These are phyloP conservation scores for Sarcomyxa edulis DNA, from an alignment of 768 basidiomycete genomes.

Conservation along the genomic window DNA sequence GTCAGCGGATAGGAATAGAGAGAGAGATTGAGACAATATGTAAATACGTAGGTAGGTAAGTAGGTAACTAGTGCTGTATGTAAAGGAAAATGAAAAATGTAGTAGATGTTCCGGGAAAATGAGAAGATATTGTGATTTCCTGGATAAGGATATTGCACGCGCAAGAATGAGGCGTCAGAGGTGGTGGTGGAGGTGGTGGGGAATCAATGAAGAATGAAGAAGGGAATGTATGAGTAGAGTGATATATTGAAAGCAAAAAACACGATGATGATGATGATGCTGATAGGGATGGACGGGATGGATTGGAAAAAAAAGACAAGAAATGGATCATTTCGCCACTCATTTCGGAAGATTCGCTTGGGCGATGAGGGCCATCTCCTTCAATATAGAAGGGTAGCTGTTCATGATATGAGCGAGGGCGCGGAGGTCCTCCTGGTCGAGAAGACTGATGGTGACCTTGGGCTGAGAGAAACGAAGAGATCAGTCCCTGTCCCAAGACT, in stretches of 20 bases:
- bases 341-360: conserved; percentile 12
- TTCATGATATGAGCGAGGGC: conserved; percentile 84
- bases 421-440: conserved; percentile 83
- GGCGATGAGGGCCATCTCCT: conserved; percentile 58
- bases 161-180: no score
- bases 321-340: conserved; percentile 15
- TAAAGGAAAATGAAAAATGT: no score
- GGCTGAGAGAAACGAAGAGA: conserved; percentile 37
- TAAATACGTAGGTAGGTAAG: no score
- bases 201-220: no score
- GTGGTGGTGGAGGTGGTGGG: no score
- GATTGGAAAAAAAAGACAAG: not conserved
- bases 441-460: conserved; percentile 76
- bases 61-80: no score
- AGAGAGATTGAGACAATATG: no score
- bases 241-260: conserved; percentile 5
- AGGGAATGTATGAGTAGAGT: no score
- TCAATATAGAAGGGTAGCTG: conserved; percentile 76
- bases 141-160: no score
- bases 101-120: no score
- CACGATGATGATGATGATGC: conserved; percentile 1
- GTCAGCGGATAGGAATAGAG: no score
- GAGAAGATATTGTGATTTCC: no score
- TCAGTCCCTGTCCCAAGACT: not conserved
- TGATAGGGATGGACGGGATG: not conserved